Percentiles rank a stretch among this genome's conserved stretches.
These are phyloP conservation scores for Pseudonitzschia delicatissima DNA, from an alignment of 108 stramenopile species.

Conservation along the genomic window DNA sequence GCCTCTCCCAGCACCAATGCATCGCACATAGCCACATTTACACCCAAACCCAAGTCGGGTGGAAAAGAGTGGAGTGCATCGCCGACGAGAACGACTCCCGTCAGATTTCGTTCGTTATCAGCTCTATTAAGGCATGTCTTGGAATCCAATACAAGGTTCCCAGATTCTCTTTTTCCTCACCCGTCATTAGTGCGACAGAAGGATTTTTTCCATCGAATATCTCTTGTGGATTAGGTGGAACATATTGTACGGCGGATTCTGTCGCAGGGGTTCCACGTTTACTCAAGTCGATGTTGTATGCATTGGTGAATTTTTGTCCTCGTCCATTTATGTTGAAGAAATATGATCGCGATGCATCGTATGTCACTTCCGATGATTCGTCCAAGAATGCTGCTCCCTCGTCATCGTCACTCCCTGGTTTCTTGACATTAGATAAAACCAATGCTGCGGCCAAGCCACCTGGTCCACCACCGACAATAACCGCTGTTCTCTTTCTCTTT, in stretches of 20 bases:
- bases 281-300: conserved; percentile 36
- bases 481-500: conserved; percentile 10
- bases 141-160: conserved; percentile 9
- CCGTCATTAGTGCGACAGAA: not conserved
- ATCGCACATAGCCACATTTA: conserved; percentile 87
- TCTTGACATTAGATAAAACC: conserved; percentile 17
- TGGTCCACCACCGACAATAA: conserved; percentile 52
- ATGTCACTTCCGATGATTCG: conserved; percentile 23
- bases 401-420: not conserved
- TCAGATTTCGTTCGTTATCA: not conserved
- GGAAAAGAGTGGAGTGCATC: conserved; percentile 87
- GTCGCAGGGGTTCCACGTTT: conserved; percentile 23
- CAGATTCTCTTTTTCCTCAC: not conserved
- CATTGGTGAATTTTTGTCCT: conserved; percentile 45
- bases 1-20: conserved; percentile 21
- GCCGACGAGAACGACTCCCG: conserved; percentile 55
- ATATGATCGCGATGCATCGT: conserved; percentile 52
- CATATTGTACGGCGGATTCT: conserved; percentile 15
- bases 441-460: conserved; percentile 45
- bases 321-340: conserved; percentile 44
- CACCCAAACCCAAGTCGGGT: conserved; percentile 88
- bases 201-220: conserved; percentile 8
- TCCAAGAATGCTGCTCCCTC: not conserved
- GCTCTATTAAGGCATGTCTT: not conserved
- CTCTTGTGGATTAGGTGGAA: conserved; percentile 40